Base-by-base conservation (phyloP, 2,329 filamentous ascomycete species). In the Colletotrichum sp. region DNA sequence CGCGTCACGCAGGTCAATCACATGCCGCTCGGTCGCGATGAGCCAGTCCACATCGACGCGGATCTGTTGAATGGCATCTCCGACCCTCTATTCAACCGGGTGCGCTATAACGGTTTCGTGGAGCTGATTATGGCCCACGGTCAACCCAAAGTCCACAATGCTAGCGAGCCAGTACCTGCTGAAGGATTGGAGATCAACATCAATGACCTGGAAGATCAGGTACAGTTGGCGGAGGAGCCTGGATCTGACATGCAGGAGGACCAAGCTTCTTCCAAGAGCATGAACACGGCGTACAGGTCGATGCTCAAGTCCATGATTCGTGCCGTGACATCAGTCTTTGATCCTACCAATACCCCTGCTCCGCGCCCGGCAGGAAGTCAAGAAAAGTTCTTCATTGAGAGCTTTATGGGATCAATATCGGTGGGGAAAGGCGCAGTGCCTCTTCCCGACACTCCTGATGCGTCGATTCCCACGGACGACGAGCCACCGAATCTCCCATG, bases 31-130 rank as follows among this genome's bases (percentile, higher is more conserved):
- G 96, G 96, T 6, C 93, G 94, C 64, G 95, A 98, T 81, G 96
- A 98, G 84, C 94, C 93, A 78, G 92, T 98, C 25, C 94, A 95
- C 81, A 91, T 98, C 77, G 90, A 94, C 62, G 92, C 94, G 28
- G 92, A 95, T 74, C 91, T 96, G 30, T 92, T 95, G 32, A 92
- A 94, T 73, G 93, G 94, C 78, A 90, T 96, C 43, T 91, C 92
- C 27, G 96, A 98, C 83, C 94, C 96, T 16, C 93, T 96, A 73
- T 98, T 98, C 83, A 94, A 93, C 12, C 91, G 95, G 32, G 88
- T 96, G 30, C 91, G 94, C 62, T 95, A 98, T 80, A 85, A 91
- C 6, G 89, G 94, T 71, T 90, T 93, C 77, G 87, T 98, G 66
- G 95, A 98, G 79, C 84, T 98, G 55, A 89, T 96, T 74, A 83